Percentiles rank a stretch among this genome's conserved stretches.
Evolutionary conservation across 257 asterid species (phyloP).

Genomic region (Nicotiana attenuata): DNA sequence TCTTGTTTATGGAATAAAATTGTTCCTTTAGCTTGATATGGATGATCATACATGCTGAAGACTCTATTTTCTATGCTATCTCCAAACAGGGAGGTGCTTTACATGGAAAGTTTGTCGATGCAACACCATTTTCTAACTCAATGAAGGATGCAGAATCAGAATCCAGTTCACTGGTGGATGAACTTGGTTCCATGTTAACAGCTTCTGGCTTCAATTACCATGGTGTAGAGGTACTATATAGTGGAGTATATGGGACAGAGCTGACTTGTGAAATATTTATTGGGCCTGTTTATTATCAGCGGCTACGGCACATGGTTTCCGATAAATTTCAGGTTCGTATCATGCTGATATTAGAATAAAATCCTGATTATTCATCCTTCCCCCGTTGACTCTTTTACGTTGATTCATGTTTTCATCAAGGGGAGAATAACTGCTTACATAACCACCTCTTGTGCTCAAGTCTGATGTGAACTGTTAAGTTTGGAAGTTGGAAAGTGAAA

Average conservation of each 20-base stretch:
- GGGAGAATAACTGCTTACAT: not conserved
- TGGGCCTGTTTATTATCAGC: slow-evolving; percentile 97
- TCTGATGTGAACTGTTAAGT: not conserved
- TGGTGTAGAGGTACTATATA: slow-evolving; percentile 79
- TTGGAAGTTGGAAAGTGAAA: not conserved
- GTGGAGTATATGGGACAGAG: slow-evolving; percentile 92
- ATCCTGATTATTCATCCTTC: not conserved
- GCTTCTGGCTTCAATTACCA: slow-evolving; percentile 83
- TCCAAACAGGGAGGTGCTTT: slow-evolving; percentile 75
- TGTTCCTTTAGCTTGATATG: not conserved
- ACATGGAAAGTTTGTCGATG: slow-evolving; percentile 78
- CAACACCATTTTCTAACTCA: slow-evolving; percentile 79
- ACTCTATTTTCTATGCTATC: not conserved
- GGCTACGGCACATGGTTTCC: slow-evolving; percentile 97
- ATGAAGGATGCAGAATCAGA: slow-evolving; percentile 41
- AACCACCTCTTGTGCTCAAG: not conserved
- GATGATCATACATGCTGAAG: slow-evolving; percentile 1
- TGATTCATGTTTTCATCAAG: not conserved
- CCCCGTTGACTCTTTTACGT: not conserved
- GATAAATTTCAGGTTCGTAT: slow-evolving; percentile 82
- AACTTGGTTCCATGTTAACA: slow-evolving; percentile 66
- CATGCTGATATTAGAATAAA: slow-evolving; percentile 5
- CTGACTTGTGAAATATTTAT: slow-evolving; percentile 85
- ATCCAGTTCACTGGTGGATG: slow-evolving; percentile 62
- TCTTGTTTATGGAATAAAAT: not conserved